phyloP scores from a whole-genome alignment of 2,329 filamentous ascomycete species.

The Neurospora crassa region DNA sequence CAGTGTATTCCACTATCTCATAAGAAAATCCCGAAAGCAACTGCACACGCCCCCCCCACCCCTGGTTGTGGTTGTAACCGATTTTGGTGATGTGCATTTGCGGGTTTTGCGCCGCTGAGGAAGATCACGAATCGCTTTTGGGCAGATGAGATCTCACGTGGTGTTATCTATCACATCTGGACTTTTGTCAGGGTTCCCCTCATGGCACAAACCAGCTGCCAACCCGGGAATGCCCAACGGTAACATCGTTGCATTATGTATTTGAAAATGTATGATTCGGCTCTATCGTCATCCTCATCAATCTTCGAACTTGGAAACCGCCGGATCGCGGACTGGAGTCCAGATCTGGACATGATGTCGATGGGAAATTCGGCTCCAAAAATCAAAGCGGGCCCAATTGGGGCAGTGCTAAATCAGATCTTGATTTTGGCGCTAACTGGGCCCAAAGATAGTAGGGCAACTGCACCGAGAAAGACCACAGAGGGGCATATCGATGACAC shows the following conservation, averaged over 20 bases:
- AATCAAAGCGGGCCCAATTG: not conserved
- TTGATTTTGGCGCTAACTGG: not conserved
- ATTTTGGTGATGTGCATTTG: not conserved
- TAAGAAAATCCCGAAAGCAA: not conserved
- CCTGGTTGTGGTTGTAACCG: not conserved
- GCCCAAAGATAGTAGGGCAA: not conserved
- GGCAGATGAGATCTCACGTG: not conserved
- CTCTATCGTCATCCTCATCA: not conserved
- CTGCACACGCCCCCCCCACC: not conserved
- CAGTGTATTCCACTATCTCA: not conserved
- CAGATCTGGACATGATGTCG: not conserved
- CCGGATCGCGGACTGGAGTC: not conserved
- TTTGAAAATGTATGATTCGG: not conserved
- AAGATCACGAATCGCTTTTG: not conserved
- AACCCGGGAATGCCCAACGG: not conserved
- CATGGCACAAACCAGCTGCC: not conserved
- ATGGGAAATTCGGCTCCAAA: not conserved
- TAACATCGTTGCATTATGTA: not conserved
- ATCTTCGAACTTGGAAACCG: not conserved
- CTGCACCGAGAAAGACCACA: not conserved
- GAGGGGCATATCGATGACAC: not conserved
- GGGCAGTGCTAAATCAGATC: not conserved
- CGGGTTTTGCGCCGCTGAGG: not conserved
- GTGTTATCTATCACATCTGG: not conserved
- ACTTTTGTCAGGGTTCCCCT: not conserved